Conservation (phyloP, 495 filamentous ascomycete species). For the Achaetomiella virescens region DNA sequence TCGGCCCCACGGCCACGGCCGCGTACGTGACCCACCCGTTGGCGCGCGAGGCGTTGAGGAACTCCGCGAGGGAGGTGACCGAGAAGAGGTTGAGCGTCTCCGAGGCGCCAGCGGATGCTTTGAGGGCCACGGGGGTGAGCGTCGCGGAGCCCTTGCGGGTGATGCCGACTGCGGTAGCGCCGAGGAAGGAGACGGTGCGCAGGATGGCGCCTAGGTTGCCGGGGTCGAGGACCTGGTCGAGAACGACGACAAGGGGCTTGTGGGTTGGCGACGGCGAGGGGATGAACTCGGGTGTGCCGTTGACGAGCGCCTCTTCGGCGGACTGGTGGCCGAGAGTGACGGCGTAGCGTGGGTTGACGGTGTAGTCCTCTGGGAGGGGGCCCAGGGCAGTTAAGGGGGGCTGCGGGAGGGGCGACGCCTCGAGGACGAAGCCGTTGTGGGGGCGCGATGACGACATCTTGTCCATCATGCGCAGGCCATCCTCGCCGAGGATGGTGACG, state of each 20-base stretch:
- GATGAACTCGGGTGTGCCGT: conserved; percentile 50
- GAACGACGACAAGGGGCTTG: conserved; percentile 70
- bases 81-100: conserved; percentile 69
- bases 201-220: conserved; percentile 88
- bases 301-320: conserved; percentile 62
- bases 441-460: conserved; percentile 77
- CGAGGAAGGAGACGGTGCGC: conserved; percentile 78
- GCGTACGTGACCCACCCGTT: conserved; percentile 83
- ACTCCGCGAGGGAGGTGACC: conserved; percentile 55
- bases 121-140: conserved; percentile 69
- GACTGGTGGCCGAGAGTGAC: conserved; percentile 56
- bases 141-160: conserved; percentile 62
- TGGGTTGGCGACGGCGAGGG: conserved; percentile 39
- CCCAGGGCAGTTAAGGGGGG: conserved; percentile 60
- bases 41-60: conserved; percentile 58
- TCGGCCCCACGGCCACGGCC: conserved; percentile 50
- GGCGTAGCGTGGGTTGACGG: conserved; percentile 19
- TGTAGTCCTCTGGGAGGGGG: conserved; percentile 33
- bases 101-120: conserved; percentile 79
- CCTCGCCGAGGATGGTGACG: conserved; percentile 42
- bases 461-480: conserved; percentile 60
- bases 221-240: conserved; percentile 81
- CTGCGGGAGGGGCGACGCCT: conserved; percentile 75
- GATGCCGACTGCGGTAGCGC: conserved; percentile 67
- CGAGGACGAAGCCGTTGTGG: conserved; percentile 87